Evolutionary conservation across 345 rosid species (phyloP).

Genomic region (Salix arbutifolia): DNA sequence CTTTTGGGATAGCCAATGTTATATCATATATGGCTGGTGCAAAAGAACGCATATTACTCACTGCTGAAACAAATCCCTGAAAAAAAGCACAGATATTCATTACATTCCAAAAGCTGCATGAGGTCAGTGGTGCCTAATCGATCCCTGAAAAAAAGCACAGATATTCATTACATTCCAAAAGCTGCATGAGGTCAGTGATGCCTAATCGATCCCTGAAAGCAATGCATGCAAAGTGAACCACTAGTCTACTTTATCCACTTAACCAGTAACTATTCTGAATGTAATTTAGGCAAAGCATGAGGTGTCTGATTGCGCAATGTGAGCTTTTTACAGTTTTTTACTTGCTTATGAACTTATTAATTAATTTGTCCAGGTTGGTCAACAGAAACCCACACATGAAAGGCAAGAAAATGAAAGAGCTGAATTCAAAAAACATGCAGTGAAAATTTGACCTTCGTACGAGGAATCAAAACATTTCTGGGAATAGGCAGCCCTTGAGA

Average conservation of each 20-base stretch:
- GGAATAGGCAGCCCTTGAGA: conserved; percentile 83
- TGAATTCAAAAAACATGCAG: conserved; percentile 14
- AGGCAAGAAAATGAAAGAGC: background rate
- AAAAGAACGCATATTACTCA: conserved; percentile 87
- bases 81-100: conserved; percentile 5
- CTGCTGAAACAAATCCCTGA: conserved; percentile 98
- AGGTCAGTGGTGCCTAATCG: background rate
- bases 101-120: background rate
- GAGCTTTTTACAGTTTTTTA: background rate
- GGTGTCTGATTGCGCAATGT: background rate
- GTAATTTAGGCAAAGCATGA: background rate
- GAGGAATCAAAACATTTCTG: conserved; percentile 93
- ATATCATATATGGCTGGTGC: conserved; percentile 93
- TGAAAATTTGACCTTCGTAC: conserved; percentile 61
- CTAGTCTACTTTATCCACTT: background rate
- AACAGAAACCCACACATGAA: background rate
- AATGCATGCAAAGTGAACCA: background rate
- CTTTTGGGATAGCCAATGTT: conserved; percentile 82
- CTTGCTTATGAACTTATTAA: background rate
- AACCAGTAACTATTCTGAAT: background rate
- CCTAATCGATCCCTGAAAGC: background rate
- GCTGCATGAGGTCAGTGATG: background rate
- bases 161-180: background rate
- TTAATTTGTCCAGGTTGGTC: background rate
- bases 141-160: background rate